Conservation (phyloP, 2,329 filamentous ascomycete genomes). For the Teratosphaeriaceae sp. region DNA sequence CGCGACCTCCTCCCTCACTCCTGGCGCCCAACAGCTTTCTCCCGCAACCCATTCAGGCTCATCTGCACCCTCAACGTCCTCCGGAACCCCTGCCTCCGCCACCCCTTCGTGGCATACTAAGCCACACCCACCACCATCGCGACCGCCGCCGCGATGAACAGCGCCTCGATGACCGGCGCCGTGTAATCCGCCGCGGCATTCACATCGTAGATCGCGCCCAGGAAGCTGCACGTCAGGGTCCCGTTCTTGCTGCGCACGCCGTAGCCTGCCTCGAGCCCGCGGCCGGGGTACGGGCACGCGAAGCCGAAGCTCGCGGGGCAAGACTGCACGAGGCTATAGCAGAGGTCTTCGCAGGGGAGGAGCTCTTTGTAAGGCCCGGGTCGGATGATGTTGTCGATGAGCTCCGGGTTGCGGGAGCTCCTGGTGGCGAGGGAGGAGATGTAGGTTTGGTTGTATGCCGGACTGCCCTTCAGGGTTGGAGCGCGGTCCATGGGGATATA, state of each 20-base stretch:
- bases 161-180: slow-evolving; percentile 4
- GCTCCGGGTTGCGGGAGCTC: slow-evolving; percentile 31
- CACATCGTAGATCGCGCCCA: slow-evolving; percentile 30
- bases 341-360: slow-evolving; percentile 80
- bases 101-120: slow-evolving; percentile 11
- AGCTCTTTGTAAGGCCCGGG: slow-evolving; percentile 94
- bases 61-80: slow-evolving; percentile 1
- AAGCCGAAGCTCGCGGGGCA: slow-evolving; percentile 76
- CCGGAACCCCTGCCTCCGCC: slow-evolving; percentile 2
- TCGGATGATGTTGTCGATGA: slow-evolving; percentile 54
- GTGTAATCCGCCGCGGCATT: slow-evolving; percentile 12
- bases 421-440: slow-evolving; percentile 27
- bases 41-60: neutral
- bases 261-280: slow-evolving; percentile 46
- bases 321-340: slow-evolving; percentile 75
- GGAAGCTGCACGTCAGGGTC: slow-evolving; percentile 28
- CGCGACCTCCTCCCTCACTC: neutral
- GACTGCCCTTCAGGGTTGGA: slow-evolving; percentile 25
- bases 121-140: slow-evolving; percentile 7
- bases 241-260: slow-evolving; percentile 29
- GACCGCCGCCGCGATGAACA: slow-evolving; percentile 5
- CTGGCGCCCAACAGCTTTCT: neutral
- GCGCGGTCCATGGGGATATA: slow-evolving; percentile 29
- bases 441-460: slow-evolving; percentile 25
- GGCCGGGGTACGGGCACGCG: slow-evolving; percentile 55